Base-by-base conservation (phyloP, 306 rosid species). In the Neltuma alba region DNA sequence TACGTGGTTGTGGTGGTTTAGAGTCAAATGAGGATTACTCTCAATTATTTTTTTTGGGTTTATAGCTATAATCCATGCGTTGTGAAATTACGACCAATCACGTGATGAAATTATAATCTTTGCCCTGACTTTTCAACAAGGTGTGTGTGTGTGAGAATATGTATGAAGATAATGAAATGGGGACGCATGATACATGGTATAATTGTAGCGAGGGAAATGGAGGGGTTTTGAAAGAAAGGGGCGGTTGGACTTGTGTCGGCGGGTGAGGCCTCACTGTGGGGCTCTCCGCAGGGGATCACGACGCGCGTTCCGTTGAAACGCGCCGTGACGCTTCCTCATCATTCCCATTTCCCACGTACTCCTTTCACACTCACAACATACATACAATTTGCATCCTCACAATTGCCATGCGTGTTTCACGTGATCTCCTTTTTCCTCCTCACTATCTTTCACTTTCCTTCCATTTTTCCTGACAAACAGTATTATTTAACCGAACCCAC, bases 271-370 rank as follows among this genome's bases (percentile, higher is more conserved):
- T n/a, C n/a, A n/a, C 31, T 33, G 71, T 37, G 72, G 48, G 73
- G n/a, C 11, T 13, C 7, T 3, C 9, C 10, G 15, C 9, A 21
- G 2, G 5, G 6, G 38, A 70, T 42, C 36, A 16, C 27, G 44
- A 79, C 88, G 86, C 85, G 76, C 74, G 88, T 85, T 75, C 0
- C 11, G n/a, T n/a, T n/a, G n/a, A n/a, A n/a, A n/a, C n/a, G n/a
- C n/a, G n/a, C n/a, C n/a, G 0, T 75, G 79, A 75, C 70, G 23
- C 60, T 6, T 2, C 33, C 16, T 68, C 63, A 55, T 78, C 30
- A 69, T 72, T 78, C 87, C n/a, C n/a, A n/a, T n/a, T n/a, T n/a
- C n/a, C 90, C 91, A 89, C 89, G 92, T 83, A 76, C 48, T 42
- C 14, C 16, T n/a, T n/a, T n/a, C n/a, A n/a, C n/a, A n/a, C n/a